These are phyloP conservation scores for Letharia lupina DNA, from an alignment of 495 filamentous ascomycete genomes.

Conservation along the genomic window DNA sequence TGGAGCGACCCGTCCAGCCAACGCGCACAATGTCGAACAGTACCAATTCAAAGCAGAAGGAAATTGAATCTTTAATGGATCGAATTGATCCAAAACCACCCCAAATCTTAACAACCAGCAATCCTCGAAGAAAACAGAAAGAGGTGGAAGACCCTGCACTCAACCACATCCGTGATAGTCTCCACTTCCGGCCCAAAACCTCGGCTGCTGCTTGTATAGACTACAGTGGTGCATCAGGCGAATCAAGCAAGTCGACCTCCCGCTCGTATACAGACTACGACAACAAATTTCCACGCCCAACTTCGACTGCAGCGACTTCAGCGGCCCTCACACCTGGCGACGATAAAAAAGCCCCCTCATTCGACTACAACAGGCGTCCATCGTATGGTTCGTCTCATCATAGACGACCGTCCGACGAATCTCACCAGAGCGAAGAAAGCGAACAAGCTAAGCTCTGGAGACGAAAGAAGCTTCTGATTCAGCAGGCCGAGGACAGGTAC, in stretches of 20 bases:
- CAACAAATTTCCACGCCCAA: slow-evolving; percentile 16
- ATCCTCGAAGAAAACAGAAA: slow-evolving; percentile 4
- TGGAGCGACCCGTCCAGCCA: not conserved
- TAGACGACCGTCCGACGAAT: slow-evolving; percentile 8
- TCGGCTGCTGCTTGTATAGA: slow-evolving; percentile 25
- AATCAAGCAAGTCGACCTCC: slow-evolving; percentile 26
- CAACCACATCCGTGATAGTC: slow-evolving; percentile 13
- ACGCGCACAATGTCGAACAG: not conserved
- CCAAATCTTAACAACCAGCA: slow-evolving; percentile 17
- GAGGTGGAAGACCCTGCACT: slow-evolving; percentile 16
- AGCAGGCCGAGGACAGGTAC: slow-evolving; percentile 19
- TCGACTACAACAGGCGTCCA: slow-evolving; percentile 8
- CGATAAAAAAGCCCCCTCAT: slow-evolving; percentile 15
- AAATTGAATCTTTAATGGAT: slow-evolving; percentile 4
- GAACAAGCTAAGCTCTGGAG: slow-evolving; percentile 22
- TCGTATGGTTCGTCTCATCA: slow-evolving; percentile 9
- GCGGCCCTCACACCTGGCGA: slow-evolving; percentile 20
- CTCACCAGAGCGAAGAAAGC: slow-evolving; percentile 9
- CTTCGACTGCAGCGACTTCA: slow-evolving; percentile 26
- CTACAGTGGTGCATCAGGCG: slow-evolving; percentile 18
- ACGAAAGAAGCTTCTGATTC: slow-evolving; percentile 21
- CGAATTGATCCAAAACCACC: slow-evolving; percentile 17
- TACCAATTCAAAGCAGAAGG: slow-evolving; percentile 1
- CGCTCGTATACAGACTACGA: slow-evolving; percentile 25
- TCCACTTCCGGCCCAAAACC: slow-evolving; percentile 21